These are phyloP conservation scores for Fremontodendron californicum DNA, from an alignment of 345 rosid species.

Conservation along the genomic window DNA sequence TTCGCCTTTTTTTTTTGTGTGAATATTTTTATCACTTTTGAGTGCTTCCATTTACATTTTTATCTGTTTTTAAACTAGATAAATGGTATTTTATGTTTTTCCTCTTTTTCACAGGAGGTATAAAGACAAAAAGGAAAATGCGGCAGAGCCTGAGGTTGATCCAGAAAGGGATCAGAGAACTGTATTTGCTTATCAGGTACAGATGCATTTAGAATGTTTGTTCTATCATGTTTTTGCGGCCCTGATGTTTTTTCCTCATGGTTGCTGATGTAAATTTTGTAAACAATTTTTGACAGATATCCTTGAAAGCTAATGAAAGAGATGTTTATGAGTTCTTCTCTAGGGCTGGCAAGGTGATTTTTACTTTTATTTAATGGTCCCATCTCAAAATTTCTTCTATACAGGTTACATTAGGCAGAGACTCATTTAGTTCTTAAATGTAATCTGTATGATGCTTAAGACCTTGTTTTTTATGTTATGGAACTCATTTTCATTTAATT, in stretches of 20 bases:
- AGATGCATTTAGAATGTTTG: slow-evolving; percentile 3
- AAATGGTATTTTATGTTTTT: slow-evolving; percentile 19
- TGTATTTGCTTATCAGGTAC: slow-evolving; percentile 96
- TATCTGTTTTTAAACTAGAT: neutral
- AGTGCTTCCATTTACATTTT: neutral
- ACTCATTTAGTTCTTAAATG: neutral
- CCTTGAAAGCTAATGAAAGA: slow-evolving; percentile 91
- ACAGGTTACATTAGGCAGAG: neutral
- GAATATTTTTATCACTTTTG: slow-evolving; percentile 6
- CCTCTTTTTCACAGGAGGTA: slow-evolving; percentile 49
- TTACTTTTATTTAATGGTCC: slow-evolving; percentile 6
- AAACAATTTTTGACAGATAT: slow-evolving; percentile 44
- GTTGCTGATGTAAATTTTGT: slow-evolving; percentile 9
- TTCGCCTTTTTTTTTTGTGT: neutral
- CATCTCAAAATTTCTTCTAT: neutral
- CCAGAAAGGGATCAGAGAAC: slow-evolving; percentile 99
- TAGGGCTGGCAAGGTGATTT: slow-evolving; percentile 90
- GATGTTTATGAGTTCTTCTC: slow-evolving; percentile 93
- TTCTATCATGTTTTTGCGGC: neutral
- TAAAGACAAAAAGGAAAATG: slow-evolving; percentile 79
- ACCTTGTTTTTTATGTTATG: neutral
- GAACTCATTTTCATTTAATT: neutral
- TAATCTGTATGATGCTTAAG: neutral
- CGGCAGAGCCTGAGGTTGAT: slow-evolving; percentile 82
- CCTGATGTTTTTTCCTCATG: slow-evolving; percentile 5